These are phyloP conservation scores for Cutaneotrichosporon spelunceum DNA, from an alignment of 1,284 basidiomycete genomes.

Conservation along the genomic window DNA sequence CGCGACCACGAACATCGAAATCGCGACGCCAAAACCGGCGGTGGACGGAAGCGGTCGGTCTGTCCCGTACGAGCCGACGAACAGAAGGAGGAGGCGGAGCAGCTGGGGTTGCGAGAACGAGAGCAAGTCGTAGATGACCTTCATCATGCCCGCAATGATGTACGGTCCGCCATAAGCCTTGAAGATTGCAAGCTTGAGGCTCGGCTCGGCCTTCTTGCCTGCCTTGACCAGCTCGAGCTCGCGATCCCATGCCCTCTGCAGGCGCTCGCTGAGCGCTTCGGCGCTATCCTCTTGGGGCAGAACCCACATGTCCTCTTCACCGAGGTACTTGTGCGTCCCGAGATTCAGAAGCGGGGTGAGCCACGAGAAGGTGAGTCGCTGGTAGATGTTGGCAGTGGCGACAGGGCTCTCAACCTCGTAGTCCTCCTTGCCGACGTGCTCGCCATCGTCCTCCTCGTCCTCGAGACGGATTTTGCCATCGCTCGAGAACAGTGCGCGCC, in stretches of 20 bases:
- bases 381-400: slow-evolving; percentile 76
- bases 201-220: slow-evolving; percentile 63
- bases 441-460: slow-evolving; percentile 40
- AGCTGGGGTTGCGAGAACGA: slow-evolving; percentile 87
- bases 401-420: slow-evolving; percentile 66
- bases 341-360: slow-evolving; percentile 43
- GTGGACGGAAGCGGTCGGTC: slow-evolving; percentile 40
- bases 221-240: slow-evolving; percentile 43
- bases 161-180: slow-evolving; percentile 77
- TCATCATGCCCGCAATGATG: slow-evolving; percentile 64
- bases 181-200: slow-evolving; percentile 69
- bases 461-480: slow-evolving; percentile 40
- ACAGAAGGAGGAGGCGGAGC: slow-evolving; percentile 72
- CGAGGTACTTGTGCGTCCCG: slow-evolving; percentile 57
- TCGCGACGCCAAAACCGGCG: slow-evolving; percentile 71
- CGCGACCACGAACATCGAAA: slow-evolving; percentile 74
- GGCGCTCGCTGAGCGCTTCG: slow-evolving; percentile 62
- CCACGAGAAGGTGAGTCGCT: slow-evolving; percentile 48
- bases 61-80: slow-evolving; percentile 67
- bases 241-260: slow-evolving; percentile 56
- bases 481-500: slow-evolving; percentile 3
- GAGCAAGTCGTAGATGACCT: slow-evolving; percentile 73
- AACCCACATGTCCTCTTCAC: slow-evolving; percentile 71
- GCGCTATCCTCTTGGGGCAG: slow-evolving; percentile 69
- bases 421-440: slow-evolving; percentile 44